Conservation (phyloP, 352 stramenopile genomes). For the Globisporangium heterothallicum region DNA sequence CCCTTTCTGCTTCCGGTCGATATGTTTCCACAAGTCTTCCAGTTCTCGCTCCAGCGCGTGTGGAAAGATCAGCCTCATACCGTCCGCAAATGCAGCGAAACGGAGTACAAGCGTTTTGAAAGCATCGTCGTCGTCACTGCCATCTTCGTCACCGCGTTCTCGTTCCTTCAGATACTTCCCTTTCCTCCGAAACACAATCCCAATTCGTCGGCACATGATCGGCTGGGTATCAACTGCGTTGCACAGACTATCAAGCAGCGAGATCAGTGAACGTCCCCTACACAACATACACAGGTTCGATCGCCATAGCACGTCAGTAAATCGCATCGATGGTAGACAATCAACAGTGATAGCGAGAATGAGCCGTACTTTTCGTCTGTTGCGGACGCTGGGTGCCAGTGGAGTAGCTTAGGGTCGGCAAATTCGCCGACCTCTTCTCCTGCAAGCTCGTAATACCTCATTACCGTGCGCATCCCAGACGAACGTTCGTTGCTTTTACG, state of each 20-base stretch:
- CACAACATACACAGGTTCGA: background rate
- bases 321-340: background rate
- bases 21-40: constrained; percentile 46
- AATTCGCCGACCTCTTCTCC: constrained; percentile 27
- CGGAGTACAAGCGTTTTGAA: constrained; percentile 12
- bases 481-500: constrained; percentile 1
- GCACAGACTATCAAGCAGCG: constrained; percentile 47
- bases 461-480: constrained; percentile 12
- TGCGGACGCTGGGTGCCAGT: constrained; percentile 47
- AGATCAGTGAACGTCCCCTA: constrained; percentile 33
- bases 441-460: constrained; percentile 9
- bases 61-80: constrained; percentile 48
- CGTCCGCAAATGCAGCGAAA: constrained; percentile 33
- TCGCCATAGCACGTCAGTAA: background rate
- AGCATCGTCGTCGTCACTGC: background rate
- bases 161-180: constrained; percentile 10
- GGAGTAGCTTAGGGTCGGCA: constrained; percentile 31
- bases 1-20: constrained; percentile 15
- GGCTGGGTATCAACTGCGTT: constrained; percentile 42
- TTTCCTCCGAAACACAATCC: constrained; percentile 42
- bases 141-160: constrained; percentile 2
- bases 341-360: background rate
- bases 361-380: constrained; percentile 28
- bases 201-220: constrained; percentile 44
- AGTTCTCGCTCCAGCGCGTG: constrained; percentile 41